Percentiles rank a stretch among this genome's conserved stretches.
These are phyloP conservation scores for Graphium sp. DNA, from an alignment of 2,329 filamentous ascomycete species.

Conservation along the genomic window DNA sequence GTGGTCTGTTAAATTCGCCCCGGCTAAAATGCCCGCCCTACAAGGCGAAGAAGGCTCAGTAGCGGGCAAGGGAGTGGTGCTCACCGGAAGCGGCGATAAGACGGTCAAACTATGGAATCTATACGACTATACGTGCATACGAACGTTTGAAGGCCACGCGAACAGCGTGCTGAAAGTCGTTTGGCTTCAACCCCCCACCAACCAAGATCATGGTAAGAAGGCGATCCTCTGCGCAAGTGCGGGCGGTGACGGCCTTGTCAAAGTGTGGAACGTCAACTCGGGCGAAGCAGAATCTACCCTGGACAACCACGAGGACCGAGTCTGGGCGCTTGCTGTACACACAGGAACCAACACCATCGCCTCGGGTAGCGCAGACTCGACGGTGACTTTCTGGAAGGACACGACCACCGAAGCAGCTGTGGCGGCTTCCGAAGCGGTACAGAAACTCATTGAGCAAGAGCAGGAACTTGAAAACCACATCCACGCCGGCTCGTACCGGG, in stretches of 20 bases:
- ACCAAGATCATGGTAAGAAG: constrained; percentile 34
- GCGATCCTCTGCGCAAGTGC: constrained; percentile 66
- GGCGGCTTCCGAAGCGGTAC: constrained; percentile 55
- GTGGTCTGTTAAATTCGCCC: constrained; percentile 87
- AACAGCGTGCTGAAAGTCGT: constrained; percentile 89
- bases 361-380: constrained; percentile 83
- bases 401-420: constrained; percentile 68
- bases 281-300: constrained; percentile 80
- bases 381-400: constrained; percentile 90
- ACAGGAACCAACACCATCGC: constrained; percentile 56
- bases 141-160: constrained; percentile 91
- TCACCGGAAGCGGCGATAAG: constrained; percentile 91
- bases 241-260: constrained; percentile 86
- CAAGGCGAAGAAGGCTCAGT: constrained; percentile 55
- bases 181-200: constrained; percentile 50
- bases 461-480: constrained; percentile 91
- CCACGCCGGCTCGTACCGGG: constrained; percentile 70
- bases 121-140: constrained; percentile 76
- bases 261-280: constrained; percentile 80
- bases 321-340: constrained; percentile 75
- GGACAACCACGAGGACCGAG: constrained; percentile 91
- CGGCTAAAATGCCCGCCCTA: constrained; percentile 56
- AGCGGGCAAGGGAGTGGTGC: constrained; percentile 63
- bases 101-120: constrained; percentile 92
- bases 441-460: constrained; percentile 78